Base-by-base conservation (phyloP, 495 filamentous ascomycete genomes). In the Lineolata rhizophorae region DNA sequence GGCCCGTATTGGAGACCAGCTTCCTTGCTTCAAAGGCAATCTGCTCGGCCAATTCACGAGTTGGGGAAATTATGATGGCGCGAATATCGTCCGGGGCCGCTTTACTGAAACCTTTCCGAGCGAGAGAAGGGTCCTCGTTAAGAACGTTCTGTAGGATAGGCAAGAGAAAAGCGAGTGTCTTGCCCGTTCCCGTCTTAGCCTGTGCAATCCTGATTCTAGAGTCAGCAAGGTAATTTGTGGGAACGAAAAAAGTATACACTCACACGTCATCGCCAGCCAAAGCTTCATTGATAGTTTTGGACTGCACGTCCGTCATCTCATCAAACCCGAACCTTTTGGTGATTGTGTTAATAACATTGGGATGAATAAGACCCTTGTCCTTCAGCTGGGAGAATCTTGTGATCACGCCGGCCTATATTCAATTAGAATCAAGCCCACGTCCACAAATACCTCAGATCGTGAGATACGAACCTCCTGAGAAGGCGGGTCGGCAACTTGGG, bases 251-350 rank as follows among this genome's bases (percentile, higher is more conserved):
- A 30, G 21, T n/a, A 10, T 21, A 28, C 25, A 27, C 74, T 47
- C 68, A 91, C 82, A 93, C 57, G 55, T 97, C 90, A 20, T 50
- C 55, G 12, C 87, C 90, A 36, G 67, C 60, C 26, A 97, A 54
- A 32, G 67, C 76, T 29, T 78, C 57, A 28, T 69, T 67, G 44
- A 97, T 79, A 2, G 90, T 91, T 50, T 69, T 50, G 20, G 65
- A 60, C 44, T 97, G 87, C n/a, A 97, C 84, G 5, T 83, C 68
- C 2, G 87, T 95, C 85, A 97, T 93, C 24, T 62, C 73, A 15
- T 75, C 62, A 41, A 91, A 64, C 2, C 60, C 53, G 76, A 94
- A 87, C 13, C 66, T 61, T 15, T 64, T 38, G 0, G 69, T 78
- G 42, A 95, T 68, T 27, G 72, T 69, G 4, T 60, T 37, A 35